Evolutionary conservation across 371 early-diverging fungal species (phyloP).

Genomic region (Rhizopus arrhizus): DNA sequence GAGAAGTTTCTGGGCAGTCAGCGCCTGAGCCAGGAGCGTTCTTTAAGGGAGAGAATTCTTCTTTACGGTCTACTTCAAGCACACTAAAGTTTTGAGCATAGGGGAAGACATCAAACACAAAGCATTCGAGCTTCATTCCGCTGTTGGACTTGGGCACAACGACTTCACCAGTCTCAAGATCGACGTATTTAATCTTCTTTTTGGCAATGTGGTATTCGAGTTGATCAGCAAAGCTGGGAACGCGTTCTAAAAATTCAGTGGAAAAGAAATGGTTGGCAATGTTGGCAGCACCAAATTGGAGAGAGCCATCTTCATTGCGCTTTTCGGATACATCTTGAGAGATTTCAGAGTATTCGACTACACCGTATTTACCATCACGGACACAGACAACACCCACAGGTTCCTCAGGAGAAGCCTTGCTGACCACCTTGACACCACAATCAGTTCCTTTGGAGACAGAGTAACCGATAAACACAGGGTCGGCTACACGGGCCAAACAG

Average conservation of each 20-base stretch:
- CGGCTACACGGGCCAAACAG: conserved; percentile 92
- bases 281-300: conserved; percentile 91
- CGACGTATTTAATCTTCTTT: conserved; percentile 95
- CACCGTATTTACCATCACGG: conserved; percentile 79
- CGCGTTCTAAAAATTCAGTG: conserved; percentile 82
- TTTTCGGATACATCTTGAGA: conserved; percentile 68
- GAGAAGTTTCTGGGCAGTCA: conserved; percentile 93
- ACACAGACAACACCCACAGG: conserved; percentile 94
- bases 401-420: conserved; percentile 83
- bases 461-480: conserved; percentile 90
- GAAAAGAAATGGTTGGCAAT: conserved; percentile 98
- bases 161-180: conserved; percentile 66
- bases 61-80: conserved; percentile 86
- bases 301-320: conserved; percentile 66
- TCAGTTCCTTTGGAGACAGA: conserved; percentile 71
- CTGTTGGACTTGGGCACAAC: conserved; percentile 62
- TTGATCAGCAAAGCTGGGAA: conserved; percentile 76
- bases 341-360: conserved; percentile 97
- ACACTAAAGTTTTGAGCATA: conserved; percentile 86
- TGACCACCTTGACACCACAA: conserved; percentile 93
- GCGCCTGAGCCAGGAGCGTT: conserved; percentile 89
- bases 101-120: conserved; percentile 97
- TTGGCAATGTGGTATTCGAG: conserved; percentile 95
- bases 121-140: conserved; percentile 97
- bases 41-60: conserved; percentile 98